Conservation (phyloP, 1,139 yeast genomes). For the Taphrina populina region DNA sequence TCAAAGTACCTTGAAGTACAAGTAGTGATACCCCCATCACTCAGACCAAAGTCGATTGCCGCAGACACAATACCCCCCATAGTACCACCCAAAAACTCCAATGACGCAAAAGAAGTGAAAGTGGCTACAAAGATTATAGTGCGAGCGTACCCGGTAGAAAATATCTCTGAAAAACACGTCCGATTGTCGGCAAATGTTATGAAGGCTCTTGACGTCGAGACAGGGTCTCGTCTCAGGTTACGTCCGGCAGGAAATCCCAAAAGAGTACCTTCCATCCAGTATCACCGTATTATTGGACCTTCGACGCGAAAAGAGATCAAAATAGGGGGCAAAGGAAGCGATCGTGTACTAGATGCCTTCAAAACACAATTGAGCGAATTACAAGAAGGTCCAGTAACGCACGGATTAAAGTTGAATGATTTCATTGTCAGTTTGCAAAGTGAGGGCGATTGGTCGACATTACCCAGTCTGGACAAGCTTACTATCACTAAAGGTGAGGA, state of each 20-base stretch:
- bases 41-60: constrained; percentile 50
- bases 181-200: constrained; percentile 61
- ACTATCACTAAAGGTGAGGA: constrained; percentile 36
- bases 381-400: constrained; percentile 20
- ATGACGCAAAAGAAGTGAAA: constrained; percentile 39
- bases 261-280: constrained; percentile 48
- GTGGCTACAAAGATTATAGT: constrained; percentile 56
- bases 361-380: neutral
- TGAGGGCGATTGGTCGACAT: constrained; percentile 6
- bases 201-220: constrained; percentile 52
- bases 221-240: constrained; percentile 59
- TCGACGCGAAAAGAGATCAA: constrained; percentile 43
- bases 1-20: constrained; percentile 52
- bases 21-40: constrained; percentile 47
- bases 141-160: constrained; percentile 49
- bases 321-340: constrained; percentile 17
- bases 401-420: constrained; percentile 8
- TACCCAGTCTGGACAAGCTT: constrained; percentile 7
- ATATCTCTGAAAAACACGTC: constrained; percentile 51
- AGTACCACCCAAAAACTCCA: constrained; percentile 14
- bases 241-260: constrained; percentile 53
- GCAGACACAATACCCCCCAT: constrained; percentile 41
- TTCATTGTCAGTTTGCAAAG: constrained; percentile 11
- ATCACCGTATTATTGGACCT: constrained; percentile 54
- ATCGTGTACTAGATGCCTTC: constrained; percentile 9